These are phyloP conservation scores for Gentiana macrophylla DNA, from an alignment of 257 asterid species.

Conservation along the genomic window DNA sequence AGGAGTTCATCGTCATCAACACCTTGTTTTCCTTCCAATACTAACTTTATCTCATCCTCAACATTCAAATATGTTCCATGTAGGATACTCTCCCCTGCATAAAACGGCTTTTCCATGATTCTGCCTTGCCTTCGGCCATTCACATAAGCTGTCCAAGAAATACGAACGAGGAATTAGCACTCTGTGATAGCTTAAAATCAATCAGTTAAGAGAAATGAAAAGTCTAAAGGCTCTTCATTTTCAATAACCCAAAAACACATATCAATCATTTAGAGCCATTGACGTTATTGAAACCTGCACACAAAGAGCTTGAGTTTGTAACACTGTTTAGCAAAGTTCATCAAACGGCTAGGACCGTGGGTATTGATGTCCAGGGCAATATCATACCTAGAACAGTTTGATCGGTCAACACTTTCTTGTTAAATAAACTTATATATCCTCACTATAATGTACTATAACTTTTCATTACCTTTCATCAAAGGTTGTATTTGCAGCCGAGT, in stretches of 20 bases:
- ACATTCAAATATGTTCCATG: constrained; percentile 35
- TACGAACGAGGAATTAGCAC: too few relatives aligned
- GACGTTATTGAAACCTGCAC: constrained; percentile 89
- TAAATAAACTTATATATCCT: neutral
- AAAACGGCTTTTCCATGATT: constrained; percentile 71
- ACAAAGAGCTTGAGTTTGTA: constrained; percentile 57
- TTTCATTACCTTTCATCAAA: constrained; percentile 67
- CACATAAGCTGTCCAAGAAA: constrained; percentile 57
- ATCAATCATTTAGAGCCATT: too few relatives aligned
- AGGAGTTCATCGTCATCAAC: constrained; percentile 28
- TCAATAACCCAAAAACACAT: too few relatives aligned
- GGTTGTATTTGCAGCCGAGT: constrained; percentile 89
- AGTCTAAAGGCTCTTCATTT: too few relatives aligned
- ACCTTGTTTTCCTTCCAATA: constrained; percentile 44
- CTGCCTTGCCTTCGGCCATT: constrained; percentile 86
- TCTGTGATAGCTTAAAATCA: too few relatives aligned
- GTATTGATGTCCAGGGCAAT: constrained; percentile 81
- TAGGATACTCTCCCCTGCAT: constrained; percentile 33
- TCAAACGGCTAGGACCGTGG: constrained; percentile 63
- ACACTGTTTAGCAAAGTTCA: constrained; percentile 71
- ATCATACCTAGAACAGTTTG: constrained; percentile 52
- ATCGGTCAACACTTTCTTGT: too few relatives aligned
- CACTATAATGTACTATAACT: neutral
- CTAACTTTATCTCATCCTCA: constrained; percentile 73
- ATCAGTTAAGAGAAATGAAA: neutral